Evolutionary conservation across 352 stramenopile genomes (phyloP).

Genomic region (Globisporangium okanoganense): DNA sequence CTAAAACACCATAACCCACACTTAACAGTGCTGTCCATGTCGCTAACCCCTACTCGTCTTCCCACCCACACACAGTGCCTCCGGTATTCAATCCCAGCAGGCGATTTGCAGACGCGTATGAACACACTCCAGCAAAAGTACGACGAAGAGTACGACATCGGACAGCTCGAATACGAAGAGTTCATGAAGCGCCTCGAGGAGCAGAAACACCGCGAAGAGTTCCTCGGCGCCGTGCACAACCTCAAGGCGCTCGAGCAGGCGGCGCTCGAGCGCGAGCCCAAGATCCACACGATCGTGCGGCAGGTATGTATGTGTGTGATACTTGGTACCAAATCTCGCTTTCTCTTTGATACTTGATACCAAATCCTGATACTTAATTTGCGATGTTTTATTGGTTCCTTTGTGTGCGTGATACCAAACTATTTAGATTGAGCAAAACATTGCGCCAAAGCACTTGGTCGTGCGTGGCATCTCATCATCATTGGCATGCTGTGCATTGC

Average conservation of each 20-base stretch:
- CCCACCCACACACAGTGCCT: constrained; percentile 33
- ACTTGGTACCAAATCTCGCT: neutral
- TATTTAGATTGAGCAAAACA: constrained; percentile 41
- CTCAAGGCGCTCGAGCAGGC: constrained; percentile 34
- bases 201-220: constrained; percentile 45
- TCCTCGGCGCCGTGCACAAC: constrained; percentile 32
- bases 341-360: neutral
- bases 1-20: too few species aligned
- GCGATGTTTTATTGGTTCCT: neutral
- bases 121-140: constrained; percentile 50
- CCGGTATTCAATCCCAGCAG: constrained; percentile 43
- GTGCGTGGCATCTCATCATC: constrained; percentile 44
- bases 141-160: constrained; percentile 55
- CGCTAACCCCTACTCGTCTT: neutral
- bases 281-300: constrained; percentile 40
- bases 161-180: constrained; percentile 30
- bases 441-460: constrained; percentile 41
- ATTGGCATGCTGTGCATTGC: constrained; percentile 47
- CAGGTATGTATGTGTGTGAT: constrained; percentile 19
- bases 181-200: constrained; percentile 34
- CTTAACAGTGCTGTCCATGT: neutral
- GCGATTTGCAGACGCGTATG: constrained; percentile 40
- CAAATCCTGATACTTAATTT: too few species aligned
- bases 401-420: neutral
- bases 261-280: constrained; percentile 39